These are phyloP conservation scores for Talinum fruticosum DNA, from an alignment of 148 eudicot genomes.

Conservation along the genomic window DNA sequence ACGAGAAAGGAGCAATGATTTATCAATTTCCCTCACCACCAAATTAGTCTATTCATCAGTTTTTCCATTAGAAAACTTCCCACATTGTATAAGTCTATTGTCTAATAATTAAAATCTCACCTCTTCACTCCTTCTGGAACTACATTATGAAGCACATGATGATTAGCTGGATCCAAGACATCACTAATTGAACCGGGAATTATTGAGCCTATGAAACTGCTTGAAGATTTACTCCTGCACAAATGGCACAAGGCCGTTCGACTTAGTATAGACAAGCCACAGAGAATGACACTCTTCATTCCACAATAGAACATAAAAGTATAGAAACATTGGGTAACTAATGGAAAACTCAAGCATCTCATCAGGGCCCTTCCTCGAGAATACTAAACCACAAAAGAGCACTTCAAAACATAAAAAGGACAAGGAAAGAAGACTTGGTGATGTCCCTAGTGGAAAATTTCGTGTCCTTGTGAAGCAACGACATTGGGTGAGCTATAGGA, in stretches of 20 bases:
- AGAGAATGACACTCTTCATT: too few relatives aligned
- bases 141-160: conserved; percentile 80
- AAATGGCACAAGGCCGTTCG: background rate
- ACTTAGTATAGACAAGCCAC: too few relatives aligned
- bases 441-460: background rate
- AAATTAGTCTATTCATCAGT: too few relatives aligned
- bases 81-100: background rate
- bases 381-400: background rate
- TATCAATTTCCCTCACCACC: too few relatives aligned
- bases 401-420: background rate
- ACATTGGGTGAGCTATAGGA: background rate
- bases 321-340: too few relatives aligned
- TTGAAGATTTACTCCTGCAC: conserved; percentile 52
- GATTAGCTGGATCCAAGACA: conserved; percentile 78
- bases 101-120: conserved; percentile 25
- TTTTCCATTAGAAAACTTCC: background rate
- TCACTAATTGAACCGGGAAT: conserved; percentile 71
- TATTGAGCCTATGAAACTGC: conserved; percentile 67
- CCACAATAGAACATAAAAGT: background rate
- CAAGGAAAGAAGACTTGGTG: background rate
- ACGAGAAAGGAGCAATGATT: background rate
- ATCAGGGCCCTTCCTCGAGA: background rate
- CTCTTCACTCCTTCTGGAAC: conserved; percentile 84
- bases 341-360: background rate
- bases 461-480: background rate